phyloP scores from a whole-genome alignment of 176 grass and related monocot genomes.

The Panicum miliaceum region DNA sequence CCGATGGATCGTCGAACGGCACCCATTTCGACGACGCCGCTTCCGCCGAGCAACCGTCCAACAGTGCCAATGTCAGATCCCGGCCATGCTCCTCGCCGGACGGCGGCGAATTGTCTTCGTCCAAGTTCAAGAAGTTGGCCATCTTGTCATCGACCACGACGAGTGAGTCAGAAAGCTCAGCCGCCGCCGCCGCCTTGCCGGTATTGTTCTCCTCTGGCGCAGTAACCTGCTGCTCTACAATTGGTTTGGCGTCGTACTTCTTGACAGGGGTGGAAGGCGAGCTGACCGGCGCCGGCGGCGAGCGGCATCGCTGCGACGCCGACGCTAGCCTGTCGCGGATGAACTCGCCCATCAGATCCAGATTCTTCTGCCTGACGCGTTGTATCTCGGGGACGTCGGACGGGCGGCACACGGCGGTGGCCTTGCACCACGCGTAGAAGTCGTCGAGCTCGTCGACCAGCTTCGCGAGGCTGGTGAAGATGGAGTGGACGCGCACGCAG shows the following conservation, averaged over 20 bases:
- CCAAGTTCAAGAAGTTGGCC: constrained; percentile 62
- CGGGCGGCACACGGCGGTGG: constrained; percentile 51
- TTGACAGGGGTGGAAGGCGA: background rate
- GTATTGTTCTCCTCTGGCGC: constrained; percentile 18
- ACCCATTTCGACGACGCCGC: constrained; percentile 48
- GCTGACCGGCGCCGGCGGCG: background rate
- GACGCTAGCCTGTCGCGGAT: constrained; percentile 54
- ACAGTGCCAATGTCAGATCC: constrained; percentile 50
- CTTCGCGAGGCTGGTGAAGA: constrained; percentile 60
- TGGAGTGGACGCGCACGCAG: constrained; percentile 55
- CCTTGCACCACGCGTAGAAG: constrained; percentile 66
- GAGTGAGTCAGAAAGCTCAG: background rate
- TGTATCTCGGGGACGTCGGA: constrained; percentile 63
- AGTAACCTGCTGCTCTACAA: background rate
- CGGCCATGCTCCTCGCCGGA: constrained; percentile 44
- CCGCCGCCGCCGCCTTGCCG: background rate
- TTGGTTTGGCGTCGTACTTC: constrained; percentile 23
- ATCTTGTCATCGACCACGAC: constrained; percentile 5
- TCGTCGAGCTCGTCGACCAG: constrained; percentile 66
- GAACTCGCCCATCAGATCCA: constrained; percentile 82
- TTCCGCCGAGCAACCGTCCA: constrained; percentile 29
- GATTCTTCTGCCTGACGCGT: constrained; percentile 62
- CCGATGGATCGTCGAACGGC: constrained; percentile 45
- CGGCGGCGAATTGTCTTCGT: constrained; percentile 34
- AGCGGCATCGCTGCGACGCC: background rate